These are phyloP conservation scores for Cadophora sp. DNA, from an alignment of 2,329 filamentous ascomycete species.

Conservation along the genomic window DNA sequence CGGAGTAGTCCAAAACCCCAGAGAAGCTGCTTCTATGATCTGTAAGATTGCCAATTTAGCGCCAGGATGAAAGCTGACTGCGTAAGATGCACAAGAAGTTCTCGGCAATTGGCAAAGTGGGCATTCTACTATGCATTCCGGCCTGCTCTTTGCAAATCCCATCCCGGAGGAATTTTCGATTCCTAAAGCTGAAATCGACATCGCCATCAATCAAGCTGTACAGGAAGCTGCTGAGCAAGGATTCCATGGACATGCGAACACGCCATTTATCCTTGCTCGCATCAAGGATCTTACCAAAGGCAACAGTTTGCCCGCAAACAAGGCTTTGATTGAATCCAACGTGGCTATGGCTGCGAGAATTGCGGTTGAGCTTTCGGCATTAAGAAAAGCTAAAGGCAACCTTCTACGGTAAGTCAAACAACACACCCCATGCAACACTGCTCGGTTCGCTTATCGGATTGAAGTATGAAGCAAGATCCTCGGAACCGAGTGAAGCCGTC, in stretches of 20 bases:
- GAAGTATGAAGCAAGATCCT: neutral
- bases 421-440: too few relatives aligned
- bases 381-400: neutral
- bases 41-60: constrained; percentile 52
- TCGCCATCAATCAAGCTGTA: constrained; percentile 62
- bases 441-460: neutral
- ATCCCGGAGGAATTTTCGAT: constrained; percentile 67
- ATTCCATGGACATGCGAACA: constrained; percentile 69
- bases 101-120: neutral
- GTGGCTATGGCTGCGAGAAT: constrained; percentile 69
- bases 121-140: constrained; percentile 73
- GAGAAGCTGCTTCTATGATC: constrained; percentile 88
- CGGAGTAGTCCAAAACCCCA: constrained; percentile 73
- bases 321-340: constrained; percentile 70
- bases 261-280: constrained; percentile 70
- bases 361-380: constrained; percentile 57
- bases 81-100: constrained; percentile 61
- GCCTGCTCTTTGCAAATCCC: constrained; percentile 87
- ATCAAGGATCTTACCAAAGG: constrained; percentile 73
- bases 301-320: constrained; percentile 67
- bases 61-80: constrained; percentile 19
- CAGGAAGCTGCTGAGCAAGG: constrained; percentile 59
- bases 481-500: neutral
- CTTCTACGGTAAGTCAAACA: neutral
- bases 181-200: constrained; percentile 63